A percentile compares a stretch with the other conserved stretches of the same genome.
These are phyloP conservation scores for Ustanciosporium gigantosporum DNA, from an alignment of 1,284 basidiomycete species.

Conservation along the genomic window DNA sequence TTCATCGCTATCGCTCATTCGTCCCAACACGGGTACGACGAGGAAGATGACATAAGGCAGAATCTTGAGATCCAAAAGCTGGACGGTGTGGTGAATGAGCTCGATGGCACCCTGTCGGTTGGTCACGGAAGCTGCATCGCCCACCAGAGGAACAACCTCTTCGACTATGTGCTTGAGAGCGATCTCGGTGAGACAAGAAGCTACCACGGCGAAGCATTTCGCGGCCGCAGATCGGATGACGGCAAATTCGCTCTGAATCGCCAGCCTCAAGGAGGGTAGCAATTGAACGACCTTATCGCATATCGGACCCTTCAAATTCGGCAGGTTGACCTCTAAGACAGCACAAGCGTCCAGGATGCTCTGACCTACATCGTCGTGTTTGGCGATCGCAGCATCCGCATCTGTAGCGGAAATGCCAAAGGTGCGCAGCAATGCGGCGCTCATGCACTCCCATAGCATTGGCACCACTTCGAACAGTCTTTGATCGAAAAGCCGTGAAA, in stretches of 20 bases:
- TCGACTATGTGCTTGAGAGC: conserved; percentile 89
- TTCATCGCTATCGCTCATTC: conserved; percentile 95
- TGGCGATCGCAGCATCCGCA: conserved; percentile 16
- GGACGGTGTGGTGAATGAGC: conserved; percentile 81
- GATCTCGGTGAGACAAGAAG: conserved; percentile 78
- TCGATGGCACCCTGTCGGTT: conserved; percentile 90
- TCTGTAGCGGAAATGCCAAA: conserved; percentile 68
- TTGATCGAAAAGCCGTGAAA: conserved; percentile 78
- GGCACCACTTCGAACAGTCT: conserved; percentile 77
- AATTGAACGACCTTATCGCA: conserved; percentile 73
- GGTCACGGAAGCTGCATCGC: conserved; percentile 75
- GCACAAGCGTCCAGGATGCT: conserved; percentile 91
- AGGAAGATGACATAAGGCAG: conserved; percentile 97
- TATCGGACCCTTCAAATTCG: conserved; percentile 74
- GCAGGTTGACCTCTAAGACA: conserved; percentile 79
- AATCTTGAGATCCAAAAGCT: conserved; percentile 87
- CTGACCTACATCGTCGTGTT: conserved; percentile 68
- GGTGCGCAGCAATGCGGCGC: conserved; percentile 73
- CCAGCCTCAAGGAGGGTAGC: conserved; percentile 76
- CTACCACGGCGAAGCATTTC: conserved; percentile 82
- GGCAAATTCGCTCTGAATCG: conserved; percentile 80
- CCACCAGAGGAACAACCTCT: conserved; percentile 79
- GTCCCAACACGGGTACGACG: conserved; percentile 90
- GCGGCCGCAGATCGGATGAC: conserved; percentile 87
- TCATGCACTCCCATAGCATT: conserved; percentile 92